A percentile compares a stretch with the other conserved stretches of the same genome.
phyloP scores from a whole-genome alignment of 2,329 filamentous ascomycete species.

The Aspergillus spinulosporus region DNA sequence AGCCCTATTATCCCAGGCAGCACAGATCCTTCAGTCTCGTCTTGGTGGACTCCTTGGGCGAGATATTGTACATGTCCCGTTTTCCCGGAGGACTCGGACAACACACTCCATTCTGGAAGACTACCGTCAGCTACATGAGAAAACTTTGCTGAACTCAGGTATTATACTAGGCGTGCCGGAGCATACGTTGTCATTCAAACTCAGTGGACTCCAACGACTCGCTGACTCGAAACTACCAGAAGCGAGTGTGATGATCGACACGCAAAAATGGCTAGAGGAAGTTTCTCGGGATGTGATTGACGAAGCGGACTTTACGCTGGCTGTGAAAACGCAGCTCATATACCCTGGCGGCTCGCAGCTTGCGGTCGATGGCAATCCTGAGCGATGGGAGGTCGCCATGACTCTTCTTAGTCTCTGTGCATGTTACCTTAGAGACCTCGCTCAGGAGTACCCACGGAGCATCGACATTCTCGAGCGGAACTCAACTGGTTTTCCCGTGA shows the following conservation, averaged over 20 bases:
- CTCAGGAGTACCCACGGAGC: constrained; percentile 42
- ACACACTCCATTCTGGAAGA: constrained; percentile 27
- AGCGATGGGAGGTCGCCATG: constrained; percentile 53
- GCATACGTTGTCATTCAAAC: constrained; percentile 64
- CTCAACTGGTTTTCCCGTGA: constrained; percentile 53
- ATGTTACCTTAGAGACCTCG: constrained; percentile 38
- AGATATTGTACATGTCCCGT: constrained; percentile 59
- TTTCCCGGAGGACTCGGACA: constrained; percentile 53
- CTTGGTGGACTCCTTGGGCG: constrained; percentile 59
- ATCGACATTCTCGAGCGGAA: constrained; percentile 52
- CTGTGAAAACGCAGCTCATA: constrained; percentile 57
- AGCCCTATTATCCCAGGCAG: constrained; percentile 62
- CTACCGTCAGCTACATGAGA: constrained; percentile 43
- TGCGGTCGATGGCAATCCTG: constrained; percentile 54
- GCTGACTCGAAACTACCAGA: constrained; percentile 48
- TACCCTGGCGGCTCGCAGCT: constrained; percentile 56
- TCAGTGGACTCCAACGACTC: constrained; percentile 61
- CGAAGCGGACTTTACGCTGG: constrained; percentile 61
- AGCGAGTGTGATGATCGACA: constrained; percentile 51
- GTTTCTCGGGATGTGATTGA: constrained; percentile 63
- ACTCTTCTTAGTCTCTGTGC: constrained; percentile 45
- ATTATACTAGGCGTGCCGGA: constrained; percentile 64
- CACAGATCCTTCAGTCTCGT: constrained; percentile 55
- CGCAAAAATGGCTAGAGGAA: constrained; percentile 53
- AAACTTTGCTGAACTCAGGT: constrained; percentile 48